Conservation (phyloP, 2,329 filamentous ascomycete species). For the Diaporthe ampelina region DNA sequence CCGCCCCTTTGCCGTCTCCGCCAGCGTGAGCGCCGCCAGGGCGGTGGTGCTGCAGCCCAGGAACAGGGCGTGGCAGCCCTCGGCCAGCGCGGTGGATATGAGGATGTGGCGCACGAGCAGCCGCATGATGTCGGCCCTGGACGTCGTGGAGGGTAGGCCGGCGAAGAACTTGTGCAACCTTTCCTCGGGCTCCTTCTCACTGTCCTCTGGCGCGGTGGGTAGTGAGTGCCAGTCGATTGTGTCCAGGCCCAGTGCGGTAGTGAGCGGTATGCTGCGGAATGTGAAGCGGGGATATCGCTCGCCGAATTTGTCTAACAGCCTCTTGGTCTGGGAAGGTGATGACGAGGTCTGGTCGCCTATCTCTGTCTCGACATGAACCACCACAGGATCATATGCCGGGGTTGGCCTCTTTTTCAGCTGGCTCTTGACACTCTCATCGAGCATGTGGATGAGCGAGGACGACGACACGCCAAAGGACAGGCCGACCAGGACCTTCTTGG, state of each 20-base stretch:
- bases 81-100: constrained; percentile 71
- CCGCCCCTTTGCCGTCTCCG: constrained; percentile 91
- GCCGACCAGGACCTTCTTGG: constrained; percentile 76
- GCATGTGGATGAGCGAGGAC: constrained; percentile 79
- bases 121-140: constrained; percentile 79
- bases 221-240: constrained; percentile 69
- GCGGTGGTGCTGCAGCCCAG: constrained; percentile 90
- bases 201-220: constrained; percentile 44
- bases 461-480: constrained; percentile 89
- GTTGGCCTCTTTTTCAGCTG: constrained; percentile 76
- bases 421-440: constrained; percentile 77
- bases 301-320: constrained; percentile 66
- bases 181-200: constrained; percentile 49
- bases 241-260: constrained; percentile 67
- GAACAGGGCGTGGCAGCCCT: constrained; percentile 78
- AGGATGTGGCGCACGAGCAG: constrained; percentile 81
- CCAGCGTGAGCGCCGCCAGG: constrained; percentile 86
- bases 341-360: constrained; percentile 52
- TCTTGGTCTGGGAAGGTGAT: constrained; percentile 46
- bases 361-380: constrained; percentile 68
- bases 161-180: constrained; percentile 69
- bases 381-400: constrained; percentile 76
- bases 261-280: constrained; percentile 75
- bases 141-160: constrained; percentile 79
- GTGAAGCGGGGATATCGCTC: constrained; percentile 75